phyloP scores from a whole-genome alignment of 2,329 filamentous ascomycete species.

The Tolypocladium amazonense region DNA sequence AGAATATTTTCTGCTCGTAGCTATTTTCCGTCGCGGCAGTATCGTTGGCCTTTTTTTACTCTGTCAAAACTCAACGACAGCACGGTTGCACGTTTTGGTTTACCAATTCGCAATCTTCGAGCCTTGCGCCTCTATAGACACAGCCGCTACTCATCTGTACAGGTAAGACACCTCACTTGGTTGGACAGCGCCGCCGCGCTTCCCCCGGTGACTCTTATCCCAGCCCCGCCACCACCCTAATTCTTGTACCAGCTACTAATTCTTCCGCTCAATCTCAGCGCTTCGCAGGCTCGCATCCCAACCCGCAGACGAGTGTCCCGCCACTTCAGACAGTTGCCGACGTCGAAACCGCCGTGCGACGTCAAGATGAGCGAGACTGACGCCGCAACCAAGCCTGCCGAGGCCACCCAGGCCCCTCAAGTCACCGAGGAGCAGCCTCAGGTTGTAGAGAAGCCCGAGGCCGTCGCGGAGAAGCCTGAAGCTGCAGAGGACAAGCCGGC shows the following conservation, averaged over 20 bases:
- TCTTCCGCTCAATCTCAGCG: neutral
- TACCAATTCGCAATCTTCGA: neutral
- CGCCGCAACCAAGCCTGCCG: slow-evolving; percentile 12
- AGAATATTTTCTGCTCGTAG: neutral
- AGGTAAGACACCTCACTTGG: neutral
- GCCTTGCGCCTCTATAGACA: neutral
- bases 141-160: neutral
- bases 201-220: neutral
- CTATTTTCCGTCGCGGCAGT: neutral
- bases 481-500: slow-evolving; percentile 1
- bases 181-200: neutral
- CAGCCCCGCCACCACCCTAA: neutral
- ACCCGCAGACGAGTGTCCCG: neutral
- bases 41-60: neutral
- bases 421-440: slow-evolving; percentile 8
- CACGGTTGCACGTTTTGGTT: neutral
- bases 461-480: neutral
- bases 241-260: neutral
- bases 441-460: slow-evolving; percentile 11
- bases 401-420: slow-evolving; percentile 13
- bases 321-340: neutral
- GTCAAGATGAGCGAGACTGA: slow-evolving; percentile 10
- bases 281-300: neutral
- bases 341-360: neutral
- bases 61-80: neutral